phyloP scores from a whole-genome alignment of 2,329 filamentous ascomycete species.

The Cadophora sp. region DNA sequence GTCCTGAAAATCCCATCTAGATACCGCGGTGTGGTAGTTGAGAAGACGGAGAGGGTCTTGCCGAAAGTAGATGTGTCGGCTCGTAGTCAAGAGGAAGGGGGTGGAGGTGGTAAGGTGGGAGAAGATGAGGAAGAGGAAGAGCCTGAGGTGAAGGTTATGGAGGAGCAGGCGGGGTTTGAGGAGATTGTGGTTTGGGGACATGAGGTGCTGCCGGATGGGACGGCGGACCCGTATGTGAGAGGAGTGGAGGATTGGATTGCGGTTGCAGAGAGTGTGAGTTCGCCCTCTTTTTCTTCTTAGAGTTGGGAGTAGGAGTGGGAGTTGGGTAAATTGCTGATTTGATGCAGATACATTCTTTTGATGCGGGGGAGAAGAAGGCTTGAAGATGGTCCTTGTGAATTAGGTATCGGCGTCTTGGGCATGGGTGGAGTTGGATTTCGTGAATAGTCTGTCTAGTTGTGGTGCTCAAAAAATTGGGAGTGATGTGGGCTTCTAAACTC shows the following conservation, averaged over 20 bases:
- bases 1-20: conserved; percentile 70
- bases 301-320: neutral
- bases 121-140: conserved; percentile 55
- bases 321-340: conserved; percentile 17
- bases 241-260: conserved; percentile 82
- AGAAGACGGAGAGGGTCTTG: conserved; percentile 50
- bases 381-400: neutral
- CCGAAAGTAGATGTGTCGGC: conserved; percentile 29
- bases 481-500: too few relatives aligned
- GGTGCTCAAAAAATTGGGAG: too few relatives aligned
- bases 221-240: conserved; percentile 73
- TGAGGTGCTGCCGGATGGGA: conserved; percentile 67
- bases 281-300: neutral
- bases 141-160: conserved; percentile 61
- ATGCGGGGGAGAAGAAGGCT: conserved; percentile 17
- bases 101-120: conserved; percentile 41
- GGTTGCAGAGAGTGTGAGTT: conserved; percentile 68
- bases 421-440: conserved; percentile 25
- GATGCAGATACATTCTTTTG: conserved; percentile 29
- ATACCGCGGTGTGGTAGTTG: conserved; percentile 70
- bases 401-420: conserved; percentile 8
- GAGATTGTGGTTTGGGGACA: conserved; percentile 86
- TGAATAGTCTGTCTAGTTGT: neutral
- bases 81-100: conserved; percentile 16
- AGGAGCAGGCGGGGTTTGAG: conserved; percentile 73